Conservation (phyloP, 148 eudicot species). For the Drosera capensis region DNA sequence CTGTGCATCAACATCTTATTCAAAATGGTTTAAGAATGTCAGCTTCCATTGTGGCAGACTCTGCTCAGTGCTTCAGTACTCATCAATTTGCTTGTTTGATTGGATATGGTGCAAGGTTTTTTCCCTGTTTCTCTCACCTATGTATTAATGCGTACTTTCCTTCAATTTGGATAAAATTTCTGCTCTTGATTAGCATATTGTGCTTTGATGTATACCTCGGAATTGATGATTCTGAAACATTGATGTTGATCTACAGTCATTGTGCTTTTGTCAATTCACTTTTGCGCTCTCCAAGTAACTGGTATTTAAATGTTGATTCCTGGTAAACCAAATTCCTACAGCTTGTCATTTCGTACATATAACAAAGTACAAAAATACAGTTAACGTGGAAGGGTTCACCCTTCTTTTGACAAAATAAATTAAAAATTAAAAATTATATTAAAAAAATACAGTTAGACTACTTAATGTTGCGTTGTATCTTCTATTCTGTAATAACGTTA, state of each 20-base stretch:
- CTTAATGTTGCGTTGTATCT: no score
- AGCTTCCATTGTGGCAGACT: conserved; percentile 89
- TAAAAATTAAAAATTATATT: no score
- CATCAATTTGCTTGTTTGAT: conserved; percentile 98
- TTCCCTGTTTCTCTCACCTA: conserved; percentile 8
- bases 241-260: no score
- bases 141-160: neutral
- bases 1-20: conserved; percentile 96
- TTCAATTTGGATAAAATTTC: neutral
- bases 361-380: neutral
- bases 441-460: no score
- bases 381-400: neutral
- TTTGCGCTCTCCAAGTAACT: no score
- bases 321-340: no score
- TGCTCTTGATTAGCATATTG: neutral
- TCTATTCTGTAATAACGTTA: no score
- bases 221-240: no score
- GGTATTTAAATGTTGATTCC: no score
- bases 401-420: neutral
- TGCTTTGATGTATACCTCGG: no score
- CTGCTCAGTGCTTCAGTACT: conserved; percentile 99
- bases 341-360: no score
- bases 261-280: no score
- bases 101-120: conserved; percentile 97
- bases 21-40: conserved; percentile 94